Evolutionary conservation across 768 basidiomycete genomes (phyloP), one percentile per base, ranked within the genome.

Genomic region (Serpula lacrymans): DNA sequence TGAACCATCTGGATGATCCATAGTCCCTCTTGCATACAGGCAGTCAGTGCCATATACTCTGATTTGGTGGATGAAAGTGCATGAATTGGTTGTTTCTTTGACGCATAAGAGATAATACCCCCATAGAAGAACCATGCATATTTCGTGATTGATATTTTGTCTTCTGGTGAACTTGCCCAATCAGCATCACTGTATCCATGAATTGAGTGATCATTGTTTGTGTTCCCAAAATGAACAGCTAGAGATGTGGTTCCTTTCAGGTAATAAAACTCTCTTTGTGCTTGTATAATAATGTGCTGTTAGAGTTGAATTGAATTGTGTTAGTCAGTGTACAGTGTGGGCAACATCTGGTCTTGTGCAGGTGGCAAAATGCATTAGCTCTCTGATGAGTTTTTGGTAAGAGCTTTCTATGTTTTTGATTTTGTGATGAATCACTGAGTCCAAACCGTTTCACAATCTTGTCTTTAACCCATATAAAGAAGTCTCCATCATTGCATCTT

Each of bases 301-400:
- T 1, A 66, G 69, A n/a, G 52, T 51, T 0, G 60, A 43, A 9
- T 47, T 56, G 51, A 50, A 67, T 20, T 62, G 60, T 0, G 62
- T 49, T 1, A 72, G 57, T 0, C 37, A 16, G 23, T 50, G 45
- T 7, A 67, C 62, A 4, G 60, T 49, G 32, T 48, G 64, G 0
- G 62, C 48, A 9, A 72, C 52, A 29, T 74, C 65, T 0, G 69
- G 67, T 1, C 56, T 49, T 1, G 67, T 65, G 6, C 52, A 53
- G 2, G 64, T 38, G 2, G 64, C 47, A 0, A 64, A 42, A 38
- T 46, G 42, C 4, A 46, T 29, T 1, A 46, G 29, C n/a, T 46
- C 35, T 3, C 45, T 36, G 2, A 46, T 9, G 1, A 40, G 1
- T 5, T 45, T 45, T 1, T 13, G 18, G 5, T 32, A 45, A 0